Evolutionary conservation across 805 yeast species (phyloP), one percentile per base, ranked within the genome.

Genomic region (Debaryomyces hansenii): DNA sequence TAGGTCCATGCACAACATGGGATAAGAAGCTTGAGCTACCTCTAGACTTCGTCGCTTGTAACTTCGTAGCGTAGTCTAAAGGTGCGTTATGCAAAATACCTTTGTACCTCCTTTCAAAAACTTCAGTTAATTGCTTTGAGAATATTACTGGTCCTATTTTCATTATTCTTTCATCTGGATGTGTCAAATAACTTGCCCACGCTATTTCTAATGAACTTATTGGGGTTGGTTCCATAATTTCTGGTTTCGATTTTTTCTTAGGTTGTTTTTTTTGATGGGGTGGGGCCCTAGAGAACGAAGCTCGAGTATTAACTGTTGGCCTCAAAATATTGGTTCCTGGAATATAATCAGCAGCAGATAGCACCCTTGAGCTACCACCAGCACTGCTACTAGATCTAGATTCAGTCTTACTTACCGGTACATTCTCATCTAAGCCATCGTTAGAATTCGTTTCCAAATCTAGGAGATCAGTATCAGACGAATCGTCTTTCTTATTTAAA

Each of bases 1-100:
- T 51, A 6, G 62, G 56, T 1, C 74, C 74, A 47, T 65, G 69
- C 2, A 65, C 76, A 24, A 69, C 74, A 49, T 72, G 74, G 3
- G 74, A 53, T 33, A 72, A 51, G 47, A 72, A 55, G 45, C 69
- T 66, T 1, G 65, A 50, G 9, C 59, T 56, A 16, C 56, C 47
- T 34, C 56, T 54, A 11, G 58, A 47, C 10, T 47, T 49, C 16
- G 46, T 51, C 3, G 58, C 49, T 46, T 60, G 64, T 28, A 62
- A 41, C 42, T 58, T 56, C 40, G 57, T 64, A 9, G 51, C 55
- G 46, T 60, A 54, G 3, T 80, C 82, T 34, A 82, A 61, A 0
- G 87, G 87, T 1, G 85, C 72, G 50, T 83, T 86, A 37, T 78
- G 80, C 18, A 85, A 57, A 51, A 72, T 66, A 0, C 88, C 88